Evolutionary conservation across 192 early-diverging fungal species (phyloP).

Genomic region (Coemansia sp.): DNA sequence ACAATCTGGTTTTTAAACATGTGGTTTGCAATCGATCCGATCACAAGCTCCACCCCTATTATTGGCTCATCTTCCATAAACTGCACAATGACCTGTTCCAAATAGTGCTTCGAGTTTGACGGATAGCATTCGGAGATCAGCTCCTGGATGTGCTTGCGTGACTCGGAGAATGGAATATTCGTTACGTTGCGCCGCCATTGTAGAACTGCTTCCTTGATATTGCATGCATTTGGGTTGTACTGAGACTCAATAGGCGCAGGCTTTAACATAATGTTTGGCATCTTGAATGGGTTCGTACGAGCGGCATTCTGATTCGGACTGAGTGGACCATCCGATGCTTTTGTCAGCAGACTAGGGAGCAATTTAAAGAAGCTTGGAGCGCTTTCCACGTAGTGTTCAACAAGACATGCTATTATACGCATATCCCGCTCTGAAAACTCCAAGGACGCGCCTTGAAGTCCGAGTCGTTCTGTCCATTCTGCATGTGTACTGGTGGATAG

Average conservation of each 20-base stretch:
- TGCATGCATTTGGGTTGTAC: conserved; percentile 23
- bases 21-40: conserved; percentile 42
- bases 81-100: conserved; percentile 40
- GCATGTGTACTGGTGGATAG: conserved; percentile 3
- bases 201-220: conserved; percentile 16
- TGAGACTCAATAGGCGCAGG: conserved; percentile 32
- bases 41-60: conserved; percentile 43
- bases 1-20: conserved; percentile 42
- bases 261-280: conserved; percentile 22
- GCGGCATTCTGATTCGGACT: neutral
- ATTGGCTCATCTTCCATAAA: conserved; percentile 45
- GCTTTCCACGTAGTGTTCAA: conserved; percentile 22
- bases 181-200: conserved; percentile 37
- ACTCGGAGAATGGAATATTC: conserved; percentile 26
- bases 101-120: conserved; percentile 32
- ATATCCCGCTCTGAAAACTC: conserved; percentile 24
- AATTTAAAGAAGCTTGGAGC: conserved; percentile 14
- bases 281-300: conserved; percentile 18
- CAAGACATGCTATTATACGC: conserved; percentile 28
- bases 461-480: conserved; percentile 15
- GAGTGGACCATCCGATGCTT: neutral
- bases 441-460: conserved; percentile 4
- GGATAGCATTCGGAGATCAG: conserved; percentile 35
- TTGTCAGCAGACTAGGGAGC: conserved; percentile 12
- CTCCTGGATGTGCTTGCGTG: conserved; percentile 27